These are phyloP conservation scores for Ceratocystis ficicola DNA, from an alignment of 2,329 filamentous ascomycete species.

Conservation along the genomic window DNA sequence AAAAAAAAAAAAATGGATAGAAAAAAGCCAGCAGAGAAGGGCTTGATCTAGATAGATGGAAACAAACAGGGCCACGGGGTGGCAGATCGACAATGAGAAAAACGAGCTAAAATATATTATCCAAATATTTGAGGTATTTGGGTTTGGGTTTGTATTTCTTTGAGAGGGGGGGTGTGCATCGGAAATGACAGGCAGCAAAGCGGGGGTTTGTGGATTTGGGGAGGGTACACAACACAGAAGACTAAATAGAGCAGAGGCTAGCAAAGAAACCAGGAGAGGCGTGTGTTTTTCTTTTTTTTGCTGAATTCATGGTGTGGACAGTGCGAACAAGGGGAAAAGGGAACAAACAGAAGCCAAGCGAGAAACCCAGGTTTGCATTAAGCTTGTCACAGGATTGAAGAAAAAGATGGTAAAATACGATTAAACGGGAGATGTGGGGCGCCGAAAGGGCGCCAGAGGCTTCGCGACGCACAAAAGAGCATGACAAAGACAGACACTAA, in stretches of 20 bases:
- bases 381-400: conserved; percentile 10
- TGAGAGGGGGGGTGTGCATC: neutral
- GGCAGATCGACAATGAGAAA: conserved; percentile 1
- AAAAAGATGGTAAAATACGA: conserved; percentile 7
- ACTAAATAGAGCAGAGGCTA: too few species aligned
- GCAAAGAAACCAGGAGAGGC: neutral
- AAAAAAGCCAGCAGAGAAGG: neutral
- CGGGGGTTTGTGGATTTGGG: neutral
- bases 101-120: neutral
- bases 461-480: neutral
- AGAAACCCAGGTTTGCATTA: conserved; percentile 5
- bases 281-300: neutral
- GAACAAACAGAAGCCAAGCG: neutral
- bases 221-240: neutral
- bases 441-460: neutral
- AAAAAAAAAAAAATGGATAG: neutral
- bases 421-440: neutral
- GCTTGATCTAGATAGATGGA: conserved; percentile 1
- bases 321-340: neutral
- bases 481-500: neutral
- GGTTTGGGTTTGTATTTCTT: neutral
- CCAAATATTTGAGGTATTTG: neutral
- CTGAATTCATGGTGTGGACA: neutral
- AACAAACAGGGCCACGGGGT: neutral
- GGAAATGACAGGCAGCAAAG: neutral